Evolutionary conservation across 257 asterid genomes (phyloP), one percentile per base, ranked within the genome.

Genomic region (Mitragyna speciosa): DNA sequence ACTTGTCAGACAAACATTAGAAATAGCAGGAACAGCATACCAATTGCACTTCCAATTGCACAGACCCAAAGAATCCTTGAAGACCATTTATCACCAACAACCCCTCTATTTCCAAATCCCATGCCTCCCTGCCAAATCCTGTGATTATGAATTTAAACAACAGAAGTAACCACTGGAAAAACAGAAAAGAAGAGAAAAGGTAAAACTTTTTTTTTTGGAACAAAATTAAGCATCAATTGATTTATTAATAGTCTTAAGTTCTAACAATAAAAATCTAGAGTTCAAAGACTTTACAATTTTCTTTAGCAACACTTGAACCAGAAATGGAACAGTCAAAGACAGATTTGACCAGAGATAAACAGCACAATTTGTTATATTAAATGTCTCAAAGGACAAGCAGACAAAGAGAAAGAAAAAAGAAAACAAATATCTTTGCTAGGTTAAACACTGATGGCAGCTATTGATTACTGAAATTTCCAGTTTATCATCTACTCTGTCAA

Each of bases 41-140:
- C 97, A 71, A 90, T 74, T 66, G 97, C 97, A 88, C 95, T 94
- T 79, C 97, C 98, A 81, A 94, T 47, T 33, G 97, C 99, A 76
- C 88, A 72, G 78, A 93, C 51, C 99, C 99, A 95, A 76, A 95
- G 97, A 73, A 95, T 68, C 83, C 87, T 92, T 11, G 95, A 89
- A 69, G 99, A 93, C 98, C 97, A 93, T 88, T 80, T 91, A 80
- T 95, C 98, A 79, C 85, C 81, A 87, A 95, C 85, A 48, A 87
- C 80, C 87, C 97, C 98, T 79, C 98, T 87, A 52, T 93, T 91
- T n/a, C 85, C 88, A 66, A 89, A 91, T 73, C 97, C 95, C 98
- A 94, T 91, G 73, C 49, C 83, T 77, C 72, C 76, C 90, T 84
- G 85, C 77, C 85, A 65, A 81, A 73, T 45, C 41, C 51, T 15